Conservation (phyloP, 2,329 filamentous ascomycete genomes). For the Penicillium polonicum region DNA sequence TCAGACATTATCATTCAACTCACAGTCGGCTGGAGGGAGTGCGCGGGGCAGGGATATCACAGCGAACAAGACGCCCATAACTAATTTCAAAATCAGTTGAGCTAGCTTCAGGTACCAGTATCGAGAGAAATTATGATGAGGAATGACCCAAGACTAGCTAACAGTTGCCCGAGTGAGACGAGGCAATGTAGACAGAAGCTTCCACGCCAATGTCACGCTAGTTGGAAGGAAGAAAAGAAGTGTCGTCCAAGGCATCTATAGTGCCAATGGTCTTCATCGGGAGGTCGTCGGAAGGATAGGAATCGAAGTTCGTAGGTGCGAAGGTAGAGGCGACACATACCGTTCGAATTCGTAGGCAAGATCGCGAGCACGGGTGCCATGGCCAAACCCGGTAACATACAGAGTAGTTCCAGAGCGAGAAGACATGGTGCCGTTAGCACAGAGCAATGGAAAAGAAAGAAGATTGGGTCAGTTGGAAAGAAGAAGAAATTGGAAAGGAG, state of each 20-base stretch:
- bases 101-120: neutral
- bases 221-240: slow-evolving; percentile 4
- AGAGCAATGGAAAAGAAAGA: neutral
- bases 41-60: slow-evolving; percentile 94
- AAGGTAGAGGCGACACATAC: slow-evolving; percentile 69
- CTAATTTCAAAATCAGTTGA: slow-evolving; percentile 56
- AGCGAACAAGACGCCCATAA: slow-evolving; percentile 96
- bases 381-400: slow-evolving; percentile 98
- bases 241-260: slow-evolving; percentile 1
- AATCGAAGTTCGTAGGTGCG: slow-evolving; percentile 35
- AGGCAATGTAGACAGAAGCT: slow-evolving; percentile 5
- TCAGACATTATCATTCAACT: slow-evolving; percentile 49
- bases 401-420: slow-evolving; percentile 92
- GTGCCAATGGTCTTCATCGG: slow-evolving; percentile 9
- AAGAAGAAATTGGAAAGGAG: neutral
- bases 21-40: slow-evolving; percentile 93
- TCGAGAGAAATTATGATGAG: slow-evolving; percentile 15
- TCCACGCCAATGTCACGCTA: slow-evolving; percentile 4
- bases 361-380: slow-evolving; percentile 97
- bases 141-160: slow-evolving; percentile 14
- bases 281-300: slow-evolving; percentile 20
- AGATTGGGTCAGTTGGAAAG: neutral
- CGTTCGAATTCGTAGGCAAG: slow-evolving; percentile 99
- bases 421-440: slow-evolving; percentile 64
- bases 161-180: slow-evolving; percentile 7